Conservation (phyloP, 495 filamentous ascomycete species). For the Geopyxis carbonaria region DNA sequence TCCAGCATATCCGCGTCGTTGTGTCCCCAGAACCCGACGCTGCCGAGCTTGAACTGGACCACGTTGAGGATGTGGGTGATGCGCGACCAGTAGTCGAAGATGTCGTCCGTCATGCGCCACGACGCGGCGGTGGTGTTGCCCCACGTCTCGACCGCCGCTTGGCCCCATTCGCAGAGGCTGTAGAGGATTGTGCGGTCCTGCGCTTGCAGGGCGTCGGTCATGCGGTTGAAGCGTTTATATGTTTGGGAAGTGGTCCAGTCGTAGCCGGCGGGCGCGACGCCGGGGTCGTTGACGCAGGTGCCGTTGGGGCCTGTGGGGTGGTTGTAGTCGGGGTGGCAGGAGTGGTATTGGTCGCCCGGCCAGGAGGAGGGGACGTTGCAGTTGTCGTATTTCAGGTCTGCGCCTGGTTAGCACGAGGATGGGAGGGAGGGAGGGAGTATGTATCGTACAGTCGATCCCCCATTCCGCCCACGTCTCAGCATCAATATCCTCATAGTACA, state of each 20-base stretch:
- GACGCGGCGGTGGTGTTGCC: slow-evolving; percentile 34
- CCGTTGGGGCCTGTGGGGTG: slow-evolving; percentile 16
- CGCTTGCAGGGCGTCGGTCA: slow-evolving; percentile 42
- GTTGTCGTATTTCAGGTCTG: slow-evolving; percentile 58
- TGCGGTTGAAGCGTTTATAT: slow-evolving; percentile 35
- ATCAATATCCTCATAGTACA: slow-evolving; percentile 46
- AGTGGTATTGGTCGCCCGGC: slow-evolving; percentile 14
- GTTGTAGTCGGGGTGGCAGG: slow-evolving; percentile 22
- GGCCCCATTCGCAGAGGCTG: slow-evolving; percentile 50
- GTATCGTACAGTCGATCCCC: slow-evolving; percentile 42
- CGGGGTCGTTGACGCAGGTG: slow-evolving; percentile 12
- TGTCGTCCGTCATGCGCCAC: slow-evolving; percentile 42
- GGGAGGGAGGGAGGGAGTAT: neutral
- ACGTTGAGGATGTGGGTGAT: slow-evolving; percentile 28
- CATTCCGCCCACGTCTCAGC: slow-evolving; percentile 44
- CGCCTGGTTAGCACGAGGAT: slow-evolving; percentile 6
- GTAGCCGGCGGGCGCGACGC: slow-evolving; percentile 32
- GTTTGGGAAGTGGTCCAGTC: slow-evolving; percentile 38
- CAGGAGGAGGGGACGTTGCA: slow-evolving; percentile 31
- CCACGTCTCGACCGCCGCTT: slow-evolving; percentile 36
- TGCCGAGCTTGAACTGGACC: slow-evolving; percentile 11
- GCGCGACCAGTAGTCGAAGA: slow-evolving; percentile 12
- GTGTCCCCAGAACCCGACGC: slow-evolving; percentile 25
- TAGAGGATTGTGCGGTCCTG: slow-evolving; percentile 42
- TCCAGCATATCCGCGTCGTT: slow-evolving; percentile 54